phyloP scores from a whole-genome alignment of 2,329 filamentous ascomycete species.

The Nectriaceae sp. region DNA sequence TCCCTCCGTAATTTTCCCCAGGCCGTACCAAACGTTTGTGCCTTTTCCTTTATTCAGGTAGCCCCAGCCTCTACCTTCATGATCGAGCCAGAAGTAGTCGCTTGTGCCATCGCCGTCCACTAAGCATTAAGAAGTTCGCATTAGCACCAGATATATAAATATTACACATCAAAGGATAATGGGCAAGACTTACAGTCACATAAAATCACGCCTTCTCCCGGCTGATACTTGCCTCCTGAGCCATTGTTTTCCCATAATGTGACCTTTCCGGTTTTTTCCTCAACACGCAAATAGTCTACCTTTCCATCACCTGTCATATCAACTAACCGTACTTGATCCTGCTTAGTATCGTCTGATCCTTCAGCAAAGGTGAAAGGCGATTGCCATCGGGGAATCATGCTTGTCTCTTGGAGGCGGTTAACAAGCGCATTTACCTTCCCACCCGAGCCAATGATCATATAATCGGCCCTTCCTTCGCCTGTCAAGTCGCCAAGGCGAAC shows the following conservation, averaged over 20 bases:
- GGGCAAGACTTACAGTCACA: slow-evolving; percentile 10
- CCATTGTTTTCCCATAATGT: slow-evolving; percentile 1
- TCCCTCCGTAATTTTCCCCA: neutral
- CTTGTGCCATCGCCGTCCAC: neutral
- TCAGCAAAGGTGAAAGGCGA: neutral
- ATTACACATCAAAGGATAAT: no score
- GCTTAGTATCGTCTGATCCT: neutral
- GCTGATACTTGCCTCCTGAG: neutral
- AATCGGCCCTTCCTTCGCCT: slow-evolving; percentile 6
- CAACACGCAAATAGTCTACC: slow-evolving; percentile 1
- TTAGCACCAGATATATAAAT: neutral
- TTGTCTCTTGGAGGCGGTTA: neutral
- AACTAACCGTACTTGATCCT: neutral
- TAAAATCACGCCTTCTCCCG: slow-evolving; percentile 1
- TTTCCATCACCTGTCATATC: slow-evolving; percentile 1
- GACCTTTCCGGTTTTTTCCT: neutral
- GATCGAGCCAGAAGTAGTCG: neutral
- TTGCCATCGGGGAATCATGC: neutral
- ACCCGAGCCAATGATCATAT: neutral
- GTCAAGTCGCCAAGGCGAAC: slow-evolving; percentile 4
- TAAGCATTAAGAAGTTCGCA: neutral
- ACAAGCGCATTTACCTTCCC: slow-evolving; percentile 5
- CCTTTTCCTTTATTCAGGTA: neutral
- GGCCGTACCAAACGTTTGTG: neutral
- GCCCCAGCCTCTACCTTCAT: neutral